Evolutionary conservation across 1,284 basidiomycete genomes (phyloP).

Genomic region (Athelia sp.): DNA sequence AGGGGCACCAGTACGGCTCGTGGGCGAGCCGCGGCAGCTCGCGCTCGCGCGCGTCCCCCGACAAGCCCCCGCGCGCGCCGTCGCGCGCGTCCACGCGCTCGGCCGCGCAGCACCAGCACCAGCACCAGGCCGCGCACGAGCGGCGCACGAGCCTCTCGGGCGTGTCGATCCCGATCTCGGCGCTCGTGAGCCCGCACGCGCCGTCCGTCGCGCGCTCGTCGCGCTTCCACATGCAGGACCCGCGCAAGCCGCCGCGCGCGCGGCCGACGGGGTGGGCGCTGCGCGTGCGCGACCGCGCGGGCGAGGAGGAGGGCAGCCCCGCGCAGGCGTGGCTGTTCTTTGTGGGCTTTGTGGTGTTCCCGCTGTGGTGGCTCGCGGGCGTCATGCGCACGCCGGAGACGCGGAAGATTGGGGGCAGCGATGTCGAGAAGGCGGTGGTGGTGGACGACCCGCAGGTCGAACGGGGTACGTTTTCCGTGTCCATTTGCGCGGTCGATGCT

Average conservation of each 20-base stretch:
- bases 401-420: slow-evolving; percentile 50
- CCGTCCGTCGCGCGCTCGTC: slow-evolving; percentile 55
- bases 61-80: slow-evolving; percentile 29
- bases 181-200: slow-evolving; percentile 69
- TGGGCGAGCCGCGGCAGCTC: slow-evolving; percentile 49
- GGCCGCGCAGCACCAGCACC: slow-evolving; percentile 18
- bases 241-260: slow-evolving; percentile 54
- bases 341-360: slow-evolving; percentile 66
- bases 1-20: slow-evolving; percentile 45
- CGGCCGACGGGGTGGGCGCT: slow-evolving; percentile 58
- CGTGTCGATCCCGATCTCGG: slow-evolving; percentile 71
- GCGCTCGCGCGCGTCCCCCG: slow-evolving; percentile 24
- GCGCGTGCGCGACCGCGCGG: slow-evolving; percentile 37
- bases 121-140: slow-evolving; percentile 24
- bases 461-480: slow-evolving; percentile 44
- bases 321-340: slow-evolving; percentile 74
- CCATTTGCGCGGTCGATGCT: slow-evolving; percentile 3
- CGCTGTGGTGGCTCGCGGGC: slow-evolving; percentile 73
- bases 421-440: slow-evolving; percentile 64
- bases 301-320: slow-evolving; percentile 59
- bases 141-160: slow-evolving; percentile 53
- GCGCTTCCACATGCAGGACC: slow-evolving; percentile 75
- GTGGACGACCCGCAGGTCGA: slow-evolving; percentile 77
- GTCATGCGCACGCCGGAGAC: slow-evolving; percentile 57
- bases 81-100: slow-evolving; percentile 36